A percentile compares a stretch with the other conserved stretches of the same genome.
These are phyloP conservation scores for Hyphodiscus hymeniophilus DNA, from an alignment of 495 filamentous ascomycete species.

Conservation along the genomic window DNA sequence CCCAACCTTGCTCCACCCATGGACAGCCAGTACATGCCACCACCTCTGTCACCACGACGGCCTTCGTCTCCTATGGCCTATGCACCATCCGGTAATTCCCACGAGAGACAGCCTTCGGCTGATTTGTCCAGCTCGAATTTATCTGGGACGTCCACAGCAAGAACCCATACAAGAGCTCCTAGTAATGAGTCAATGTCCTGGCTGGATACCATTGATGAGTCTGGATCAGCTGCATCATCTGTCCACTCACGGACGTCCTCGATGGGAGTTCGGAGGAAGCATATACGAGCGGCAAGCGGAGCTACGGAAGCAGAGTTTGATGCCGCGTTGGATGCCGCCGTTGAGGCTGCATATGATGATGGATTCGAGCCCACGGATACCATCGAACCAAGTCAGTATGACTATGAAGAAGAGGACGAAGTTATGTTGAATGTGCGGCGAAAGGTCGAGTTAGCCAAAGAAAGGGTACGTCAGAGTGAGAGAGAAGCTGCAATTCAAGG, in stretches of 20 bases:
- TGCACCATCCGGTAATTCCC: slow-evolving; percentile 25
- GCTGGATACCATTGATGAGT: slow-evolving; percentile 96
- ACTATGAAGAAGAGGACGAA: slow-evolving; percentile 32
- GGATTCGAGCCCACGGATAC: slow-evolving; percentile 70
- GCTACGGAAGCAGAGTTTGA: slow-evolving; percentile 90
- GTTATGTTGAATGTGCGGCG: slow-evolving; percentile 52
- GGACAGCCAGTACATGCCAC: slow-evolving; percentile 50
- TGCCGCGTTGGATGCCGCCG: slow-evolving; percentile 88
- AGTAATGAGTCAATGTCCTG: slow-evolving; percentile 82
- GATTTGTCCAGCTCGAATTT: slow-evolving; percentile 26
- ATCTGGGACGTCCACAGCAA: slow-evolving; percentile 12
- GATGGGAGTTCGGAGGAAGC: slow-evolving; percentile 54
- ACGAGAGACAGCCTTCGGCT: slow-evolving; percentile 33
- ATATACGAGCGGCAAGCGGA: slow-evolving; percentile 57
- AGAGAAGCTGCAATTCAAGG: slow-evolving; percentile 51
- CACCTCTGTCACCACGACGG: slow-evolving; percentile 54
- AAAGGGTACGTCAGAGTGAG: slow-evolving; percentile 70
- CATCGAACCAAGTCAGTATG: slow-evolving; percentile 29
- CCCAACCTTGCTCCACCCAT: slow-evolving; percentile 33
- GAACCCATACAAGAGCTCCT: slow-evolving; percentile 43
- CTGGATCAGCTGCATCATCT: slow-evolving; percentile 74
- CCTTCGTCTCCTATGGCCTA: slow-evolving; percentile 34
- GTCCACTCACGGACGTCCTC: slow-evolving; percentile 72
- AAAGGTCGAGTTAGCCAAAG: slow-evolving; percentile 70
- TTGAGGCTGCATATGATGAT: slow-evolving; percentile 94